Evolutionary conservation across 306 rosid species (phyloP).

Genomic region (Sicyos edulis): DNA sequence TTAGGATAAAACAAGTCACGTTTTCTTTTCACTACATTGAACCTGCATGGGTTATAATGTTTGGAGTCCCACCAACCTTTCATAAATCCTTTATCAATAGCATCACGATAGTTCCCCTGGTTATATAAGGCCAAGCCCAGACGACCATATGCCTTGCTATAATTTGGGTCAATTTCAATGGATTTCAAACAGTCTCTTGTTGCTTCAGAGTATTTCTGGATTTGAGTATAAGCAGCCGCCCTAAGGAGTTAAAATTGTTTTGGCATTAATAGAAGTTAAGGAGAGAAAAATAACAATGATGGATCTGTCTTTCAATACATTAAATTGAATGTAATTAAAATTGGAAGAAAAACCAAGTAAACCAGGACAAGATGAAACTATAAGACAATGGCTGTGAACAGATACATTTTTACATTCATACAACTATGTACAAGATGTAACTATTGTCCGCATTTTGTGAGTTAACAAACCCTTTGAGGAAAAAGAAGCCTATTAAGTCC

Average conservation of each 20-base stretch:
- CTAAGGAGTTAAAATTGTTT: conserved; percentile 29
- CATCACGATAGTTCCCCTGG: conserved; percentile 76
- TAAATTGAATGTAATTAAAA: neutral
- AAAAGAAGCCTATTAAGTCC: conserved; percentile 11
- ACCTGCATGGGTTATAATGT: neutral
- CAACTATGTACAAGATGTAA: neutral
- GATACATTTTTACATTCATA: neutral
- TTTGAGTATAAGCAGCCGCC: conserved; percentile 93
- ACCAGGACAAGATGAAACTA: neutral
- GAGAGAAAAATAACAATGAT: neutral
- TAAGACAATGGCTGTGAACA: conserved; percentile 4
- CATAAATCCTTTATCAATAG: conserved; percentile 60
- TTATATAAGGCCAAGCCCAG: conserved; percentile 77
- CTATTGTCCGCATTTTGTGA: neutral
- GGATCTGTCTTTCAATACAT: neutral
- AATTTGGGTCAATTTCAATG: conserved; percentile 72
- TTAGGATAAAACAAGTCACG: neutral
- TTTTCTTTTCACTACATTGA: neutral
- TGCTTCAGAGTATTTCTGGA: conserved; percentile 64
- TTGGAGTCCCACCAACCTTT: conserved; percentile 48
- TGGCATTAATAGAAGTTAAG: neutral
- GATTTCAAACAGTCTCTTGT: conserved; percentile 70
- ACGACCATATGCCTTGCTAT: conserved; percentile 92
- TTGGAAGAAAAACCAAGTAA: neutral
- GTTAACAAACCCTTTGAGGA: neutral